Evolutionary conservation across 2,329 filamentous ascomycete species (phyloP).

Genomic region (Colletotrichum phormii): DNA sequence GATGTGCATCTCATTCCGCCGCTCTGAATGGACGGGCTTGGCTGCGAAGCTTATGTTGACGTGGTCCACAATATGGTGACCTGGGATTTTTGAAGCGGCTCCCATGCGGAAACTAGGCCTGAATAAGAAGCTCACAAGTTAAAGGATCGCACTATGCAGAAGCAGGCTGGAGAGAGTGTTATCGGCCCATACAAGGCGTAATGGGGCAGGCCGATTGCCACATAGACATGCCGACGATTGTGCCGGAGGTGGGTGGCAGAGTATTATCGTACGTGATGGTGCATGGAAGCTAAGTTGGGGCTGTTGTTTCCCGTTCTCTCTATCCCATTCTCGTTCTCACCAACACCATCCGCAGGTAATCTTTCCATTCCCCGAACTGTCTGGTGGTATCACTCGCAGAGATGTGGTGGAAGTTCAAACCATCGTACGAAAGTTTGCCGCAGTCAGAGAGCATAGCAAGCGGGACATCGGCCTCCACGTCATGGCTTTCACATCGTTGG

Average conservation of each 20-base stretch:
- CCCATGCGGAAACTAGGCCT: constrained; percentile 9
- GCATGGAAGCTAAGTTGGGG: too few species aligned
- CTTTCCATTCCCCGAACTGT: too few species aligned
- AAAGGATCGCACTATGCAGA: constrained; percentile 14
- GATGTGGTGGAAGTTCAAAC: constrained; percentile 13
- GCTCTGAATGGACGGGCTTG: neutral
- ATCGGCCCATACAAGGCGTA: neutral
- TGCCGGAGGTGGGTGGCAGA: too few species aligned
- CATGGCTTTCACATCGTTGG: neutral
- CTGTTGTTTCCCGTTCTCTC: neutral
- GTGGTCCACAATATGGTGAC: neutral
- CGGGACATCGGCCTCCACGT: neutral
- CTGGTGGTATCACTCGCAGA: neutral
- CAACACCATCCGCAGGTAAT: neutral
- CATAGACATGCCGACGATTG: neutral
- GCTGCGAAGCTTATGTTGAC: neutral
- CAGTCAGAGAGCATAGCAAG: constrained; percentile 3
- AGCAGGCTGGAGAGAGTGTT: neutral
- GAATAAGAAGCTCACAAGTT: constrained; percentile 18
- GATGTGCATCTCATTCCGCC: neutral
- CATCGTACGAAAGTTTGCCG: neutral
- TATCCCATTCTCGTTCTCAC: too few species aligned
- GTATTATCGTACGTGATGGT: too few species aligned
- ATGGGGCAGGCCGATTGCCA: neutral
- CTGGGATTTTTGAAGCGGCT: neutral